phyloP scores from a whole-genome alignment of 2,329 filamentous ascomycete genomes.

The Ophiocordyceps sinensis region DNA sequence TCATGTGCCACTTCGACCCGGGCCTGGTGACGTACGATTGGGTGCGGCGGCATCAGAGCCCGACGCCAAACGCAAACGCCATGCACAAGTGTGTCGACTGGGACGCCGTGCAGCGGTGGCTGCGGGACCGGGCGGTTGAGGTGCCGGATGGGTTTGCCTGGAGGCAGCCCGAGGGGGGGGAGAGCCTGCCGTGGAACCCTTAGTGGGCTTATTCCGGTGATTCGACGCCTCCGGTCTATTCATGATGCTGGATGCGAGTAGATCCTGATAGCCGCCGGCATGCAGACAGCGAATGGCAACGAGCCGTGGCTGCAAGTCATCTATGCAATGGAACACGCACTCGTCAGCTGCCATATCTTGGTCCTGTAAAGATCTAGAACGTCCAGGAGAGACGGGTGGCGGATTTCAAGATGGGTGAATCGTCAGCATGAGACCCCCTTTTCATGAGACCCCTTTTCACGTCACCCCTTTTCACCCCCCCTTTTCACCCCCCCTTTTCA shows the following conservation, averaged over 20 bases:
- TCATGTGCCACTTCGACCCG: slow-evolving; percentile 17
- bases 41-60: slow-evolving; percentile 3
- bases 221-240: too few relatives aligned
- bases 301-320: too few relatives aligned
- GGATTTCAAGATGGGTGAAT: too few relatives aligned
- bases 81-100: slow-evolving; percentile 4
- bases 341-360: too few relatives aligned
- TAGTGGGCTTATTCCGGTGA: too few relatives aligned
- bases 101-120: slow-evolving; percentile 2
- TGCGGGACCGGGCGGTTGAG: slow-evolving; percentile 2
- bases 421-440: too few relatives aligned
- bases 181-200: background rate
- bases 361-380: background rate
- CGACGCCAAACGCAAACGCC: slow-evolving; percentile 3
- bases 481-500: too few relatives aligned
- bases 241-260: too few relatives aligned
- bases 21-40: slow-evolving; percentile 4
- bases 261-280: too few relatives aligned
- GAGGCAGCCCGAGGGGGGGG: slow-evolving; percentile 1
- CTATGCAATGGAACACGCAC: too few relatives aligned
- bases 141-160: slow-evolving; percentile 3
- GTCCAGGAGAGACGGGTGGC: background rate
- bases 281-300: too few relatives aligned
- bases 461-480: background rate
- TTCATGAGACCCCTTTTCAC: too few relatives aligned